Evolutionary conservation across 441 rosid species (phyloP).

Genomic region (Eruca vesicaria): DNA sequence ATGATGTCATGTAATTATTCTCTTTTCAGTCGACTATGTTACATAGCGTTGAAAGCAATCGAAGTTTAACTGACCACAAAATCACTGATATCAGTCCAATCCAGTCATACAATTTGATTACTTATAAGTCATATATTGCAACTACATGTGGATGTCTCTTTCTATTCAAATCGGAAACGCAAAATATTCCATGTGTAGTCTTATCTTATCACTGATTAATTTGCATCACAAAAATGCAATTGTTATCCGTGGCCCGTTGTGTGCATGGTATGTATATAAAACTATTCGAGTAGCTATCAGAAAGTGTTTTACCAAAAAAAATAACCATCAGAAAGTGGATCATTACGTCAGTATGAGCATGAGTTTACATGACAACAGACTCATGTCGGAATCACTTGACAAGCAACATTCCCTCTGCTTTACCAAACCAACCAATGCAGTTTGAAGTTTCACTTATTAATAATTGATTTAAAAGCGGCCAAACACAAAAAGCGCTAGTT

Average conservation of each 20-base stretch:
- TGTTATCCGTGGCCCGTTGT: background rate
- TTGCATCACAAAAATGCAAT: background rate
- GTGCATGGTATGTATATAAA: background rate
- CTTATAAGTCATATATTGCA: background rate
- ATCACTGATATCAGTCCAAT: background rate
- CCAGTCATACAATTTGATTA: background rate
- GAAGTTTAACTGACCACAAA: background rate
- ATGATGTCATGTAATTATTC: background rate
- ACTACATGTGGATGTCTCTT: background rate
- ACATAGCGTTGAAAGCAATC: background rate
- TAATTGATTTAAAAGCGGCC: too few relatives aligned
- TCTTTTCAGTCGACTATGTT: too few relatives aligned
- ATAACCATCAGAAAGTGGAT: background rate
- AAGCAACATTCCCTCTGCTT: constrained; percentile 27
- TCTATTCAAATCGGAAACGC: background rate
- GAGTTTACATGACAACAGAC: constrained; percentile 22
- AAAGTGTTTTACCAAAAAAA: background rate
- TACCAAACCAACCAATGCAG: constrained; percentile 22
- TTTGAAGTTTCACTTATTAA: constrained; percentile 17
- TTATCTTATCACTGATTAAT: background rate
- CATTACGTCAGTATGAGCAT: constrained; percentile 33
- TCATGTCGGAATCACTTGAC: constrained; percentile 28
- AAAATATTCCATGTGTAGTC: background rate
- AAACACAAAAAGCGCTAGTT: too few relatives aligned
- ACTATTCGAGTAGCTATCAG: background rate